Evolutionary conservation across 192 early-diverging fungal genomes (phyloP), one percentile per base, ranked within the genome.

Genomic region (Coemansia sp.): DNA sequence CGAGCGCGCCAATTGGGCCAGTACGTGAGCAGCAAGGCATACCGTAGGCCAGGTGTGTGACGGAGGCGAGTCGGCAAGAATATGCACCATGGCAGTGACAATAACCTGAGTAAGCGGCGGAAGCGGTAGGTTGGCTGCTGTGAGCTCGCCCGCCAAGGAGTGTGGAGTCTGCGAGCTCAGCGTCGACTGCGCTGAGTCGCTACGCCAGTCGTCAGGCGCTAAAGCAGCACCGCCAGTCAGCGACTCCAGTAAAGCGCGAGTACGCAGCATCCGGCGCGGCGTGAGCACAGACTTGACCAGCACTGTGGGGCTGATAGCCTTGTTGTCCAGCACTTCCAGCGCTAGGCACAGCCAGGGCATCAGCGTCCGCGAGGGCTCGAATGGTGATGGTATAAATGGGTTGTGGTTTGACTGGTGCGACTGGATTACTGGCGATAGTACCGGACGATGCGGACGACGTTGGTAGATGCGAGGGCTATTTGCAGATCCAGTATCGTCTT

Each of bases 191-290:
- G 17, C 53, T 9, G 76, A 77, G 53, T 67, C 64, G 60, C 76
- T 78, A 61, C 76, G 66, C 62, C 66, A 73, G 63, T 80, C 73
- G 31, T 51, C 27, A 14, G 55, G 51, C 25, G 51, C 51, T 5
- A 70, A 1, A 1, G 76, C 48, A 9, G 69, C 55, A 4, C 63
- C 39, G 19, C 79, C 79, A 3, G 79, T 82, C 25, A 84, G 73
- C 50, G 73, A 71, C 53, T 78, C 75, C 5, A 85, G 75, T 10
- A 85, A 63, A 4, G 72, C 77, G 19, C 78, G 75, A 2, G 83
- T 85, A 29, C 75, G 74, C 37, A 74, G 70, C 72, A 85, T 74
- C 14, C 83, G 69, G 21, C 75, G 75, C 4, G 83, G 83, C 19
- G 72, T 75, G 29, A 85, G 75, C 57, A 72, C 69, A 0, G 83